Evolutionary conservation across 208 protist species (phyloP).

Genomic region (Trypanosoma melophagium): DNA sequence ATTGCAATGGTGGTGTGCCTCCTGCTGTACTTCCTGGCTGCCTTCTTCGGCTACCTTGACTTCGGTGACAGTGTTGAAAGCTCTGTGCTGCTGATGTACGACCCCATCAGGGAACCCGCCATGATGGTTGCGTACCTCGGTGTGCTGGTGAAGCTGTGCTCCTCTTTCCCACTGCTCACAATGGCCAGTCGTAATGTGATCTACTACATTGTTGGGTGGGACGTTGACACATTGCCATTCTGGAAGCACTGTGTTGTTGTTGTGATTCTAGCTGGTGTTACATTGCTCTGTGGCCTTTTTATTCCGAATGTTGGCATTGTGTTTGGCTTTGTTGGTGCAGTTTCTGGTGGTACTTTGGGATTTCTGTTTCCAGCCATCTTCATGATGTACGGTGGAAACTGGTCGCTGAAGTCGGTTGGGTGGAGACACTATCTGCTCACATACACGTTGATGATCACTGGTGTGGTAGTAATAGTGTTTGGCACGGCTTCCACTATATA

Average conservation of each 20-base stretch:
- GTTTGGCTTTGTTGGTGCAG: constrained; percentile 45
- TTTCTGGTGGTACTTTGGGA: constrained; percentile 52
- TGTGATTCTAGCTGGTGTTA: constrained; percentile 26
- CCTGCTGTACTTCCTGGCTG: constrained; percentile 53
- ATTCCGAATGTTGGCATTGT: constrained; percentile 35
- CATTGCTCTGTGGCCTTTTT: constrained; percentile 25
- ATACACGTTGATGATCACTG: constrained; percentile 40
- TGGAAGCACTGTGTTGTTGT: constrained; percentile 53
- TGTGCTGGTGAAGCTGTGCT: constrained; percentile 62
- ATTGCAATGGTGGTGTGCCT: constrained; percentile 43
- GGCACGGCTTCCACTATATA: constrained; percentile 58
- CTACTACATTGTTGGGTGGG: constrained; percentile 48
- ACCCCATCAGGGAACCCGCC: constrained; percentile 54
- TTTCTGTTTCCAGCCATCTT: constrained; percentile 55
- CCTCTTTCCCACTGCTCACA: constrained; percentile 56
- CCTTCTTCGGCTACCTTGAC: constrained; percentile 73
- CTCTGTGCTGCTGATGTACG: constrained; percentile 53
- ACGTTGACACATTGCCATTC: constrained; percentile 59
- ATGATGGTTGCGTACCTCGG: constrained; percentile 70
- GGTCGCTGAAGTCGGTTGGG: constrained; percentile 30
- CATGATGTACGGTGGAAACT: constrained; percentile 55
- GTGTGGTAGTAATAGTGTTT: constrained; percentile 48
- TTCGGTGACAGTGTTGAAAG: constrained; percentile 44
- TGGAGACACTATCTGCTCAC: constrained; percentile 40
- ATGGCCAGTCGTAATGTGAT: constrained; percentile 50